Evolutionary conservation across 495 filamentous ascomycete species (phyloP).

Genomic region (Delitschia confertaspora): DNA sequence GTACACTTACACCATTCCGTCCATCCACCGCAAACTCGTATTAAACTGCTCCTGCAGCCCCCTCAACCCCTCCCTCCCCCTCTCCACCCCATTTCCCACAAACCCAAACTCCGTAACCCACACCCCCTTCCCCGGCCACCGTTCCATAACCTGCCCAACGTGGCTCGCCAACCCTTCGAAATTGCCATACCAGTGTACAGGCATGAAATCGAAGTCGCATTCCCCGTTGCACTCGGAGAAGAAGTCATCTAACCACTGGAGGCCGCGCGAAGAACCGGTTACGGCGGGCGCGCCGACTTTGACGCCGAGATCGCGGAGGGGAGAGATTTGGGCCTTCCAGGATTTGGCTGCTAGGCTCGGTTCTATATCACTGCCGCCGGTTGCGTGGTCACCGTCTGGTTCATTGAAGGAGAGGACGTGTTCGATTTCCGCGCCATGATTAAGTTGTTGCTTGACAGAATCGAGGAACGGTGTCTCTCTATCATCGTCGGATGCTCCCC

Average conservation of each 20-base stretch:
- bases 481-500: slow-evolving; percentile 44
- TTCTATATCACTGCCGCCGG: slow-evolving; percentile 52
- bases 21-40: slow-evolving; percentile 52
- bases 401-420: slow-evolving; percentile 69
- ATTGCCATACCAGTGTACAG: slow-evolving; percentile 69
- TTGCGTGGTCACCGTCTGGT: slow-evolving; percentile 46
- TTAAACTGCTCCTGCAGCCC: slow-evolving; percentile 59
- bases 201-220: slow-evolving; percentile 63
- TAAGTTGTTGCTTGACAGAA: slow-evolving; percentile 43
- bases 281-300: slow-evolving; percentile 34
- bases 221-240: slow-evolving; percentile 42
- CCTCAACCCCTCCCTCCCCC: slow-evolving; percentile 38
- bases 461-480: slow-evolving; percentile 48
- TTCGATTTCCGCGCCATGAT: slow-evolving; percentile 48
- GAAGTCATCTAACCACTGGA: slow-evolving; percentile 56
- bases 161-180: slow-evolving; percentile 66
- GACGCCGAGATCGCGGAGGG: slow-evolving; percentile 43
- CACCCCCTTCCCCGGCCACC: slow-evolving; percentile 51
- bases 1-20: slow-evolving; percentile 45
- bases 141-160: slow-evolving; percentile 50
- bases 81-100: slow-evolving; percentile 39
- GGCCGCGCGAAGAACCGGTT: slow-evolving; percentile 39
- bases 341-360: slow-evolving; percentile 50
- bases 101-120: slow-evolving; percentile 69
- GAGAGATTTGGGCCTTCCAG: slow-evolving; percentile 60